phyloP scores from a whole-genome alignment of 805 yeast genomes.

The Soucietia sequanensis region DNA sequence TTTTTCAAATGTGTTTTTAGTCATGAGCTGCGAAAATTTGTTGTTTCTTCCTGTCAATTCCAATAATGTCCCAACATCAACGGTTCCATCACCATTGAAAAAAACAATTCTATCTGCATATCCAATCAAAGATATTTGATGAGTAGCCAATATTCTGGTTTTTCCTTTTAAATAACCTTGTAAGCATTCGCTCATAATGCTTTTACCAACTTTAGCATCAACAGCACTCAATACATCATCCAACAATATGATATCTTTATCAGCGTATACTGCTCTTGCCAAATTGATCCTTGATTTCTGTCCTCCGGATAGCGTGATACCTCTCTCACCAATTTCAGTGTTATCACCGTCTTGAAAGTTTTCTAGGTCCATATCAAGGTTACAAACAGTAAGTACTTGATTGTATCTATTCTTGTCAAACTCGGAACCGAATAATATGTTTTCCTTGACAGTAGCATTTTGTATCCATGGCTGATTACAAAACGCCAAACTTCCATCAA shows the following conservation, averaged over 20 bases:
- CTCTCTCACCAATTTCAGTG: conserved; percentile 84
- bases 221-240: conserved; percentile 86
- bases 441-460: conserved; percentile 73
- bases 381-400: conserved; percentile 61
- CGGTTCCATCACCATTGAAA: conserved; percentile 60
- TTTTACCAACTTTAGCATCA: conserved; percentile 83
- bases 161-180: conserved; percentile 52
- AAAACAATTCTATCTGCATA: conserved; percentile 70
- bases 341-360: conserved; percentile 71
- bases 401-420: conserved; percentile 52
- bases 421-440: conserved; percentile 65
- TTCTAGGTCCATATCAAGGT: conserved; percentile 62
- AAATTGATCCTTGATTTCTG: conserved; percentile 80
- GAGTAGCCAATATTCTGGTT: conserved; percentile 81
- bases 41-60: conserved; percentile 44
- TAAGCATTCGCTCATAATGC: conserved; percentile 69
- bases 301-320: conserved; percentile 85
- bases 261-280: conserved; percentile 76
- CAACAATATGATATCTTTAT: conserved; percentile 62
- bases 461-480: conserved; percentile 82
- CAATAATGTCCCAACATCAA: conserved; percentile 59
- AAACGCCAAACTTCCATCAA: conserved; percentile 52
- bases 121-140: conserved; percentile 70
- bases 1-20: conserved; percentile 6
- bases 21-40: conserved; percentile 35